Evolutionary conservation across 2,329 filamentous ascomycete species (phyloP).

Genomic region (Botryotinia calthae): DNA sequence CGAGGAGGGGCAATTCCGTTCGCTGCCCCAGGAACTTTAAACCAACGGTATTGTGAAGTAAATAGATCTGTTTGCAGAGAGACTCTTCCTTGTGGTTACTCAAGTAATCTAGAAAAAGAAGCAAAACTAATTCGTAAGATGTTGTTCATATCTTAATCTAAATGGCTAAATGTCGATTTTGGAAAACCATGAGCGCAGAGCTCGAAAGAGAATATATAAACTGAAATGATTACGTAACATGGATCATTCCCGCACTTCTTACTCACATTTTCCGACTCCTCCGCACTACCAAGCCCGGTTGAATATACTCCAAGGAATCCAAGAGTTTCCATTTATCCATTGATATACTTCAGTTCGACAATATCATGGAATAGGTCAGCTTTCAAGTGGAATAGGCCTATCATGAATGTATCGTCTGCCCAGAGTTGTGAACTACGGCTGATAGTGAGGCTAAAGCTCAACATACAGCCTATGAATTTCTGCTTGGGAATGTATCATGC

Average conservation of each 20-base stretch:
- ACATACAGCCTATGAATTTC: too few species aligned
- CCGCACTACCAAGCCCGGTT: not conserved
- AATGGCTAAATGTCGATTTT: not conserved
- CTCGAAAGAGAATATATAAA: not conserved
- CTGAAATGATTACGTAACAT: not conserved
- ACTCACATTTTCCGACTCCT: not conserved
- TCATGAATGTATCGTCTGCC: not conserved
- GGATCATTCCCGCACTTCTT: not conserved
- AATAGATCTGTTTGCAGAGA: not conserved
- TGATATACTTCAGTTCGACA: not conserved
- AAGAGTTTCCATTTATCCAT: not conserved
- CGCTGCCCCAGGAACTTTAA: not conserved
- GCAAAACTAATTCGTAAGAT: too few species aligned
- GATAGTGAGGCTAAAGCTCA: not conserved
- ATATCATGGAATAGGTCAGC: not conserved
- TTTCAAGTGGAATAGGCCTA: not conserved
- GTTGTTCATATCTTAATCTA: not conserved
- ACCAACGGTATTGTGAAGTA: not conserved
- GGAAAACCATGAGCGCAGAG: not conserved
- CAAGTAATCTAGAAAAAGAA: not conserved
- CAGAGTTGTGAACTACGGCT: too few species aligned
- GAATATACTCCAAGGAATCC: not conserved
- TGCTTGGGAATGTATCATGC: rapidly evolving
- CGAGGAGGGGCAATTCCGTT: not conserved
- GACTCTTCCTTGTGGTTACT: too few species aligned